Conservation (phyloP, 192 early-diverging fungal genomes). For the Gamsiella multidivaricata region DNA sequence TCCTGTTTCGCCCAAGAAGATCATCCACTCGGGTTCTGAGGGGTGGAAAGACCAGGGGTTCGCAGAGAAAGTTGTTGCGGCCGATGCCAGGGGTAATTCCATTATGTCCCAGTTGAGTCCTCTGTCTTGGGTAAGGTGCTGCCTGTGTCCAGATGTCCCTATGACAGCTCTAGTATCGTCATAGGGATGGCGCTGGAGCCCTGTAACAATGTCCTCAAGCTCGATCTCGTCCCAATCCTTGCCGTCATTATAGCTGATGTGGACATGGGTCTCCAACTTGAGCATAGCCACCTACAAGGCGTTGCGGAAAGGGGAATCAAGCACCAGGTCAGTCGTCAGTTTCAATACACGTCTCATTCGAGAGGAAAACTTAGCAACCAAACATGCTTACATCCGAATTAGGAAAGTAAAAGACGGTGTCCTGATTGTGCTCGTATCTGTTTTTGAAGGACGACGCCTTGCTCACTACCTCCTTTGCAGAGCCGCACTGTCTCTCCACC, state of each 20-base stretch:
- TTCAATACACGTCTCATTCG: not conserved
- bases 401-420: conserved; percentile 47
- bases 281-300: conserved; percentile 55
- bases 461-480: conserved; percentile 53
- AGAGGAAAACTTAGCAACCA: not conserved
- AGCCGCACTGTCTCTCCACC: conserved; percentile 77
- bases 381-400: conserved; percentile 41
- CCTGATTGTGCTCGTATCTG: conserved; percentile 8
- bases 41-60: conserved; percentile 81
- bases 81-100: conserved; percentile 69
- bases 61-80: conserved; percentile 66
- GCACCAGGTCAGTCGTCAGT: not conserved
- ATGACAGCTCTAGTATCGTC: conserved; percentile 70
- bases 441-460: conserved; percentile 41
- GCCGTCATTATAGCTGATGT: conserved; percentile 74
- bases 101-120: conserved; percentile 67
- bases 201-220: conserved; percentile 51
- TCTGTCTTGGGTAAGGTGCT: conserved; percentile 71
- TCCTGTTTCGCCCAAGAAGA: conserved; percentile 74
- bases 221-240: conserved; percentile 62
- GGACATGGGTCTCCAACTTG: conserved; percentile 61
- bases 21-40: conserved; percentile 80
- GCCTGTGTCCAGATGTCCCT: conserved; percentile 59
- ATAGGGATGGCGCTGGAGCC: conserved; percentile 73
- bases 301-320: not conserved